Evolutionary conservation across 495 filamentous ascomycete species (phyloP), one percentile per base, ranked within the genome.

Genomic region (Annulohypoxylon bovei): DNA sequence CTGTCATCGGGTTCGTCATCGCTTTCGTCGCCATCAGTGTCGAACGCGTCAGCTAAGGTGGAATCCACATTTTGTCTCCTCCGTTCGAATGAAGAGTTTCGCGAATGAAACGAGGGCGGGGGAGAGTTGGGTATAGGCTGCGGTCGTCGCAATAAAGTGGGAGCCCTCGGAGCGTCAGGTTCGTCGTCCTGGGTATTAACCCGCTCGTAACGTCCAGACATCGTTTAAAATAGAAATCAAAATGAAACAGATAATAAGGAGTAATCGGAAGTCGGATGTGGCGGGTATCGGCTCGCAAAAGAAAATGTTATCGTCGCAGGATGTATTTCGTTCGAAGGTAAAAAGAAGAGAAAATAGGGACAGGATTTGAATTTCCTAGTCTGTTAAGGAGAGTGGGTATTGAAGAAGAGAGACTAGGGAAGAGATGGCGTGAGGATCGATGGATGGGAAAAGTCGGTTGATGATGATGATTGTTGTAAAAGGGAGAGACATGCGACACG

Each of bases 21-120:
- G 65, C 87, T 89, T 49, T 92, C 90, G 58, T 90, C 91, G 37
- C 79, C 91, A 72, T 90, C 89, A 64, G 86, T 86, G 73, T 91
- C 95, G 77, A 99, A 99, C 1, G 95, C 93, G 78, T 98, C 95
- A 59, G 91, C 93, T 39, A 98, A 85, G 3, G 90, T 91, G 67
- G 90, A 83, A 67, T 96, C 90, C 23, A 92, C 88, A 37, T 76
- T 65, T 57, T 67, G 70, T 46, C 86, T 83, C 72, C 85, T 84
- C 40, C 86, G 83, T 56, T 88, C 85, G 32, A 88, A 87, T 6
- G 94, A 97, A 1, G 92, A 92, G 1, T 89, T 88, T 59, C 92
- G 88, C 40, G 94, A 98, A 73, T 87, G 93, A 78, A 98, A 99
- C 8, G 96, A 98, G 20, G 96, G 95, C 18, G 96, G 94, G 44